Conservation (phyloP, 108 stramenopile genomes). For the Hondaea fermentalgiana region DNA sequence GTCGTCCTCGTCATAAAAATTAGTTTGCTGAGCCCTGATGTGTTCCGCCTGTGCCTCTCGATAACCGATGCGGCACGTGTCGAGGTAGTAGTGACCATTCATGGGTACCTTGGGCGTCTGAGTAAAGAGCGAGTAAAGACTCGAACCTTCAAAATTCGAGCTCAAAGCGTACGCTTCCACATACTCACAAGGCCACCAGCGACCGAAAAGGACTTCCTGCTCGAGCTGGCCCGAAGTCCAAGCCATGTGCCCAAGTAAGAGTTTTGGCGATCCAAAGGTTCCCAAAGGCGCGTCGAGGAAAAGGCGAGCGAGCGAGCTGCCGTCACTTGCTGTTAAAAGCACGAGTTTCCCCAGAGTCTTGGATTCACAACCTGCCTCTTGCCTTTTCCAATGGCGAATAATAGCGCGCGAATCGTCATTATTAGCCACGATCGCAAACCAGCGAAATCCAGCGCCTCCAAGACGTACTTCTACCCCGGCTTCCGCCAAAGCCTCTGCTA, state of each 20-base stretch:
- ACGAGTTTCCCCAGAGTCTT: neutral
- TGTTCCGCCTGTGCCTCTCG: neutral
- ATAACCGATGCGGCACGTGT: neutral
- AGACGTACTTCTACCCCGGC: neutral
- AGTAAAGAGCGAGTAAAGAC: neutral
- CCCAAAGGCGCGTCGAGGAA: neutral
- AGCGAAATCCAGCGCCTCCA: neutral
- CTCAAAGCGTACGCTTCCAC: neutral
- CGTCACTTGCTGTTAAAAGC: neutral
- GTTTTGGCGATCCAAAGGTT: neutral
- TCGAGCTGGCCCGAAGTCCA: neutral
- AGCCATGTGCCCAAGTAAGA: neutral
- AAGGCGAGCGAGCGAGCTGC: neutral
- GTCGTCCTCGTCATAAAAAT: no score
- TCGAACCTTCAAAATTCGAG: neutral
- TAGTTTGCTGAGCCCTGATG: no score
- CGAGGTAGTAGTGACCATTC: neutral
- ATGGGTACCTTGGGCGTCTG: neutral
- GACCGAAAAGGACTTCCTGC: neutral
- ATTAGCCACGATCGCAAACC: neutral
- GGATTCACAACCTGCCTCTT: neutral
- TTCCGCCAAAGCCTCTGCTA: neutral
- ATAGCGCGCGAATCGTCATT: neutral
- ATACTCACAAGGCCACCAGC: neutral
- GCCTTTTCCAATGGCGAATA: neutral